Percentiles rank a stretch among this genome's conserved stretches.
Evolutionary conservation across 345 rosid genomes (phyloP).

Genomic region (Rhodamnia rubescens): DNA sequence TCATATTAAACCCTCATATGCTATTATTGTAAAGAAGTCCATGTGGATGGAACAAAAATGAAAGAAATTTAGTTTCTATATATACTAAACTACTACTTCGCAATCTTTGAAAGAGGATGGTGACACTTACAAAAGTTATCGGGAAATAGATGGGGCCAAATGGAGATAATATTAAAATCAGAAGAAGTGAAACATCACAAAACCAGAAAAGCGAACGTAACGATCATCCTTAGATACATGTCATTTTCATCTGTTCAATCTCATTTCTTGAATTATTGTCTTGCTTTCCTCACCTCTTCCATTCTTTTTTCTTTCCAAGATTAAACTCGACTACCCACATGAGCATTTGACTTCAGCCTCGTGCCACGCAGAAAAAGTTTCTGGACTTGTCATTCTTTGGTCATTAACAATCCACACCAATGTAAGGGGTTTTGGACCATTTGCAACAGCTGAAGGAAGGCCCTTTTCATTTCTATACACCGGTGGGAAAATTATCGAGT

Average conservation of each 20-base stretch:
- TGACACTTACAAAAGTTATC: background rate
- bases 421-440: background rate
- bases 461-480: background rate
- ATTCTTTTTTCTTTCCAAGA: background rate
- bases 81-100: background rate
- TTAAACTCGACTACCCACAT: slow-evolving; percentile 2
- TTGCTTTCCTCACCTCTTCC: background rate
- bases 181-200: background rate
- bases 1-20: background rate
- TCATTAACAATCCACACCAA: slow-evolving; percentile 1
- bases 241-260: background rate
- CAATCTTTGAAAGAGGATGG: background rate
- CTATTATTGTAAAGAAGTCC: background rate
- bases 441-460: background rate
- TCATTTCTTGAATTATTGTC: background rate
- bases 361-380: background rate
- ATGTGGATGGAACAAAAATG: too few relatives aligned
- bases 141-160: background rate
- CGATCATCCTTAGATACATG: too few relatives aligned
- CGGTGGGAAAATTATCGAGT: background rate
- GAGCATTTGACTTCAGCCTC: slow-evolving; percentile 2
- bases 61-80: background rate
- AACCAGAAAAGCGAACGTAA: background rate
- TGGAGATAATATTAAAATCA: background rate
- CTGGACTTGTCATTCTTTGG: background rate